Base-by-base conservation (phyloP, 768 basidiomycete species). In the Amanita rimosa region DNA sequence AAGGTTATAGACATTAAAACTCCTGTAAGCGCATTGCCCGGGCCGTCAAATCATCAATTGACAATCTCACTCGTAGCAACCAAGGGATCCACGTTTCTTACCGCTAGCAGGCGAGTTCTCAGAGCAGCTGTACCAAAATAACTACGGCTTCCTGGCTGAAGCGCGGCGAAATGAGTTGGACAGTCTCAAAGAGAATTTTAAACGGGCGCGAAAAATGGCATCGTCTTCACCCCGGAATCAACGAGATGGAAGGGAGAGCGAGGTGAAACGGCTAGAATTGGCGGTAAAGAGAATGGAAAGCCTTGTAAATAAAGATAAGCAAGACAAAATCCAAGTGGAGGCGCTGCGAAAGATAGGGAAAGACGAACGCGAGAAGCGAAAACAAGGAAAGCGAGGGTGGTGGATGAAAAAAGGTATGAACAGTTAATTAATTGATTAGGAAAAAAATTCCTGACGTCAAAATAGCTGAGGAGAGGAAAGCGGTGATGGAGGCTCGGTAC, bases 51-150 rank as follows among this genome's bases (percentile, higher is more conserved):
- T 55, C 5, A 52, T 40, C 14, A 26, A 38, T 37, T 19, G n/a
- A 39, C n/a, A 29, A 5, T 17, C 40, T 29, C 54, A 31, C 4
- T 13, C 31, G 31, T 13, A 94, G 91, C 77, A 82, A 64, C 62
- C 81, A 11, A 78, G 92, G 26, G 93, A 97, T 65, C 93, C 94
- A 1, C 79, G 93, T 41, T 97, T 97, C 65, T 68, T 85, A 22
- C 73, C 79, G 22, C 64, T 85, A 7, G 71, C 84, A 11, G 91
- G 91, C 11, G 70, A 78, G 52, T 80, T 84, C 55, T 77, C 82
- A 13, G 57, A 72, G 0, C 64, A 79, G 40, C 77, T 78, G 29
- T 93, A 89, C 61, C 75, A 71, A 16, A 60, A 75, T 39, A 78
- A 81, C 27, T 96, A 95, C 55, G 68, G 67, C 1, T 96, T 97